Conservation (phyloP, 352 stramenopile species). For the Phytophthora ohioensis region DNA sequence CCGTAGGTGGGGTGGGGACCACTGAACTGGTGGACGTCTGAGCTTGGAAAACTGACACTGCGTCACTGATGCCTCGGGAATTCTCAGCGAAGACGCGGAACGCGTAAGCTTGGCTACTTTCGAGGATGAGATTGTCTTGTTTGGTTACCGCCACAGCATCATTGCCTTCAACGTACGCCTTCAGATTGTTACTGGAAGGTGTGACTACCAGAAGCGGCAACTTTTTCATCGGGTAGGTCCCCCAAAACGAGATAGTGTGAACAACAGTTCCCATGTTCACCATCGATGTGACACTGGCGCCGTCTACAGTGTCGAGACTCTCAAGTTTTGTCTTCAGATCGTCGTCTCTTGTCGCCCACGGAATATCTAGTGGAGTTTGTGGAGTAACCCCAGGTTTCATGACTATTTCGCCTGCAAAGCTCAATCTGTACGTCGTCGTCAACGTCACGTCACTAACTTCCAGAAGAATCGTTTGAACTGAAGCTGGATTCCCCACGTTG, state of each 20-base stretch:
- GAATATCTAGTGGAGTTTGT: constrained; percentile 34
- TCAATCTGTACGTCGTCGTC: constrained; percentile 56
- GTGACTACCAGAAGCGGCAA: constrained; percentile 52
- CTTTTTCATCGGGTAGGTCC: constrained; percentile 66
- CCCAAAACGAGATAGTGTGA: constrained; percentile 91
- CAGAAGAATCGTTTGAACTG: constrained; percentile 64
- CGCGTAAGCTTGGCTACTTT: constrained; percentile 56
- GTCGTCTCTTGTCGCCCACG: constrained; percentile 43
- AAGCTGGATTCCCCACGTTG: constrained; percentile 60
- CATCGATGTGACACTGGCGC: constrained; percentile 60
- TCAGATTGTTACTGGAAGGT: constrained; percentile 24
- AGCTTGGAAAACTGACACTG: constrained; percentile 42
- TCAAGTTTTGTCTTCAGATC: constrained; percentile 57
- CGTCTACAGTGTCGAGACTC: constrained; percentile 61
- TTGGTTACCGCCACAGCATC: constrained; percentile 60
- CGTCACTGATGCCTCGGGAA: constrained; percentile 60
- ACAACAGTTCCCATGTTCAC: constrained; percentile 65
- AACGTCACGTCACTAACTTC: constrained; percentile 41
- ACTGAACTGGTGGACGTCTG: constrained; percentile 67
- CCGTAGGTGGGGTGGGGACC: constrained; percentile 75
- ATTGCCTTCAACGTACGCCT: constrained; percentile 57
- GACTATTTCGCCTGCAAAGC: constrained; percentile 57
- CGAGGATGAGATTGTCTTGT: constrained; percentile 61
- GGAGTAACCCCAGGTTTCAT: neutral
- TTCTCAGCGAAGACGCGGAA: constrained; percentile 78